These are phyloP conservation scores for Stachybotrys elegans DNA, from an alignment of 2,329 filamentous ascomycete species.

Conservation along the genomic window DNA sequence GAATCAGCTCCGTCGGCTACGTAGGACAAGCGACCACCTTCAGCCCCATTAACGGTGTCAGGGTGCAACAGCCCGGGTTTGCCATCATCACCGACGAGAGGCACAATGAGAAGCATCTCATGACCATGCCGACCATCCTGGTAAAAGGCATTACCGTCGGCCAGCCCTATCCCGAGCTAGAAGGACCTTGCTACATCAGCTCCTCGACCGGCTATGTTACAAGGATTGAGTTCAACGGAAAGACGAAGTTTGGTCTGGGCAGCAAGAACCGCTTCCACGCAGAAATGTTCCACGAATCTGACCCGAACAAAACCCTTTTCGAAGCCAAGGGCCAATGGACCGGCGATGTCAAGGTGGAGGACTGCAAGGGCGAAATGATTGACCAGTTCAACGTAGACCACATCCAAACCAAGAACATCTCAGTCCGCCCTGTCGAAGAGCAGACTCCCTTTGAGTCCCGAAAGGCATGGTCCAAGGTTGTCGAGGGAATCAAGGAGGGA, in stretches of 20 bases:
- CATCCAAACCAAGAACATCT: conserved; percentile 28
- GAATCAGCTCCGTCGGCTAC: conserved; percentile 3
- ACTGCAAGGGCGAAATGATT: conserved; percentile 26
- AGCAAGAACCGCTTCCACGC: conserved; percentile 2
- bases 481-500: conserved; percentile 63
- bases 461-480: conserved; percentile 74
- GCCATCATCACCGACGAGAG: conserved; percentile 1
- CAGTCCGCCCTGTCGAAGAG: conserved; percentile 41
- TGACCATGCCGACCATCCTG: conserved; percentile 6
- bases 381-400: conserved; percentile 32
- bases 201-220: conserved; percentile 6
- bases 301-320: neutral
- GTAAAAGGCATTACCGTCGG: conserved; percentile 3
- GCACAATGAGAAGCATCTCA: conserved; percentile 4
- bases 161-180: conserved; percentile 6
- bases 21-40: conserved; percentile 4
- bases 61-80: conserved; percentile 3
- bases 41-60: conserved; percentile 3
- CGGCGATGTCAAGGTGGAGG: conserved; percentile 18
- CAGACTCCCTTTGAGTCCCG: conserved; percentile 80
- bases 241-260: conserved; percentile 1
- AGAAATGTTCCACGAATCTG: neutral
- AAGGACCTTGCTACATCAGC: conserved; percentile 6
- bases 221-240: conserved; percentile 2
- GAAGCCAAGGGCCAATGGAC: conserved; percentile 6